These are phyloP conservation scores for Colletotrichum cuscutae DNA, from an alignment of 2,329 filamentous ascomycete genomes.

Conservation along the genomic window DNA sequence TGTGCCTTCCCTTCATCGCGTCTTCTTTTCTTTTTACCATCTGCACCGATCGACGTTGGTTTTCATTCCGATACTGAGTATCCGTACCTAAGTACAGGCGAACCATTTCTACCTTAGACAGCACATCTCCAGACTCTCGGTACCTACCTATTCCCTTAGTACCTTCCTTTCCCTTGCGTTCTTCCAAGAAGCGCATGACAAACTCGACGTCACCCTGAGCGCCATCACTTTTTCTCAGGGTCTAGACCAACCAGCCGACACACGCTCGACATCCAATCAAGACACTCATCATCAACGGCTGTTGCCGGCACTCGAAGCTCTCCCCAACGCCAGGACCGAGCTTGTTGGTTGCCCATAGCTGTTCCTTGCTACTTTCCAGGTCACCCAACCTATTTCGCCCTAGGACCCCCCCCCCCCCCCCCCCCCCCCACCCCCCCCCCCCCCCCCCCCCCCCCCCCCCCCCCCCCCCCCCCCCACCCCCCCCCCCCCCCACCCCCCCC, in stretches of 20 bases:
- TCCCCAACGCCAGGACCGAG: slow-evolving; percentile 6
- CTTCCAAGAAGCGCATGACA: slow-evolving; percentile 14
- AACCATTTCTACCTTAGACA: background rate
- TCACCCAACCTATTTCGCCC: background rate
- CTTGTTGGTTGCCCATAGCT: slow-evolving; percentile 23
- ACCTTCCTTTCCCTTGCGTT: slow-evolving; percentile 14
- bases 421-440: too few species aligned
- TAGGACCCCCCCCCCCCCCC: background rate
- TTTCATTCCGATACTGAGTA: too few species aligned
- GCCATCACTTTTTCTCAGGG: background rate
- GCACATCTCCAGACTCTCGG: background rate
- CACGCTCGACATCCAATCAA: background rate
- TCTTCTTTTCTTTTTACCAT: background rate
- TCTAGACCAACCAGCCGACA: slow-evolving; percentile 15
- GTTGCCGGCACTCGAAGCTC: slow-evolving; percentile 4
- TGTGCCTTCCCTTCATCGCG: background rate
- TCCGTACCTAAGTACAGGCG: too few species aligned
- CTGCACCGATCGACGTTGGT: background rate
- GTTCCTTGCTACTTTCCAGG: slow-evolving; percentile 8
- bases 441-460: too few species aligned
- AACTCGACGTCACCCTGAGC: slow-evolving; percentile 17
- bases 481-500: too few species aligned
- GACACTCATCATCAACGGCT: background rate
- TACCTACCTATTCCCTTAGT: too few species aligned
- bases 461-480: too few species aligned